Percentiles rank a stretch among this genome's conserved stretches.
Conservation (phyloP, 2,329 filamentous ascomycete species). For the Cytospora piceicola region DNA sequence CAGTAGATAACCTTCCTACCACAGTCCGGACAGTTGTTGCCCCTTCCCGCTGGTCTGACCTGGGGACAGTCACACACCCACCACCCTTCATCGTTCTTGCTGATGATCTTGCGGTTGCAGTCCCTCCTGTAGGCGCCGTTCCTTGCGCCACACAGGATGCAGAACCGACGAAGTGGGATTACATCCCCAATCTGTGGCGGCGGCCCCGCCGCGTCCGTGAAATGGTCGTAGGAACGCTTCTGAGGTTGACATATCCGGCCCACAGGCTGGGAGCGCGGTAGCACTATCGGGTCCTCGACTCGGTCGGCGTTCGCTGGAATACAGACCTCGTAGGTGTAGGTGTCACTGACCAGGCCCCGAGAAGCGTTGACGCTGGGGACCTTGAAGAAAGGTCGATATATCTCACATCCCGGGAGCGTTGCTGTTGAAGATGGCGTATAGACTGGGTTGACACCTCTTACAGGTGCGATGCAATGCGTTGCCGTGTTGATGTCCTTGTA, state of each 20-base stretch:
- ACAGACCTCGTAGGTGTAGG: constrained; percentile 25
- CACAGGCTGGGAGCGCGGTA: neutral
- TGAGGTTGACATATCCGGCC: constrained; percentile 17
- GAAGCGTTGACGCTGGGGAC: neutral
- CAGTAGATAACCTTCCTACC: constrained; percentile 28
- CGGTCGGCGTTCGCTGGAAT: constrained; percentile 2
- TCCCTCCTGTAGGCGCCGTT: constrained; percentile 26
- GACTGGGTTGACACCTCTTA: constrained; percentile 21
- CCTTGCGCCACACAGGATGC: constrained; percentile 25
- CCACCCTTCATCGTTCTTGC: constrained; percentile 20
- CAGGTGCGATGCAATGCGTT: constrained; percentile 22
- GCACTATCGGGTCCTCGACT: neutral
- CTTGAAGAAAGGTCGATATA: constrained; percentile 19
- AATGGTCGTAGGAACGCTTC: neutral
- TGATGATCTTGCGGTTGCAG: constrained; percentile 29
- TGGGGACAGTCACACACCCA: constrained; percentile 27
- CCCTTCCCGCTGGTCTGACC: constrained; percentile 20
- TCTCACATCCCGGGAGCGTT: constrained; percentile 2
- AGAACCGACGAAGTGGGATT: constrained; percentile 24
- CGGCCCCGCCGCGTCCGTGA: neutral
- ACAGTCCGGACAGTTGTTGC: constrained; percentile 21
- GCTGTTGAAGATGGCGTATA: constrained; percentile 13
- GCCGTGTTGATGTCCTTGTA: constrained; percentile 26
- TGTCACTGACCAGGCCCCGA: constrained; percentile 1
- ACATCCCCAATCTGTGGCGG: constrained; percentile 20